Conservation (phyloP, 208 protist species). For the Herpetomonas muscarum region DNA sequence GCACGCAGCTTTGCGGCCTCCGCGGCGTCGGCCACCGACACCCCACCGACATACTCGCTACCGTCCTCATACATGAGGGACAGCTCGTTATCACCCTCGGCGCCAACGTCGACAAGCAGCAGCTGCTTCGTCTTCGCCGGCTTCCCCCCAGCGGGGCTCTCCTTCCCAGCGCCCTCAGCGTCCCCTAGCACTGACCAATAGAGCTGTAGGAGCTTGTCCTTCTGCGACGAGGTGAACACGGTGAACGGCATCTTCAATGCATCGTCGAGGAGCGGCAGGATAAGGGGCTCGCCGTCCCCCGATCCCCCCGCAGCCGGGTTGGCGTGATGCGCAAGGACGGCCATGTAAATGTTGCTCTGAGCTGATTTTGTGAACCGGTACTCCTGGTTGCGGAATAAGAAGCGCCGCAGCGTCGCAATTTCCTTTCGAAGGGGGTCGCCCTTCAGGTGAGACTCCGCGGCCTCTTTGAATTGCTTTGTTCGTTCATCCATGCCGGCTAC, state of each 20-base stretch:
- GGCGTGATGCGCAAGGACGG: constrained; percentile 35
- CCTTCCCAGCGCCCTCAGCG: not conserved
- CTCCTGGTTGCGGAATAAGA: constrained; percentile 53
- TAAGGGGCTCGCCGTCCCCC: constrained; percentile 15
- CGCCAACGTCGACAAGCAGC: constrained; percentile 28
- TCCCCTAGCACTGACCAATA: constrained; percentile 39
- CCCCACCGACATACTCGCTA: constrained; percentile 22
- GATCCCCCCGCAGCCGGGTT: constrained; percentile 17
- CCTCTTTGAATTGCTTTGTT: constrained; percentile 33
- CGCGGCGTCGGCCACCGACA: constrained; percentile 14
- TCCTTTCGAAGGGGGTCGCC: constrained; percentile 34
- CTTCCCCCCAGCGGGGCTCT: not conserved
- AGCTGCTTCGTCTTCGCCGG: not conserved
- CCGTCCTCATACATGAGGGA: constrained; percentile 23
- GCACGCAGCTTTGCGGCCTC: constrained; percentile 4
- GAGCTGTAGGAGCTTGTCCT: constrained; percentile 30
- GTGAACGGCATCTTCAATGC: constrained; percentile 58
- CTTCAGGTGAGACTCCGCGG: constrained; percentile 27
- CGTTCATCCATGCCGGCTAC: constrained; percentile 40
- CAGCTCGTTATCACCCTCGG: constrained; percentile 5
- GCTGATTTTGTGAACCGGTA: constrained; percentile 51
- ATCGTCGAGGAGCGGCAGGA: constrained; percentile 39
- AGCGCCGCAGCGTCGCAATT: constrained; percentile 35
- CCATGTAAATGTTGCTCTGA: constrained; percentile 38
- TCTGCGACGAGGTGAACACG: constrained; percentile 43